phyloP scores from a whole-genome alignment of 176 grass and related monocot species.

The Ensete ventricosum region DNA sequence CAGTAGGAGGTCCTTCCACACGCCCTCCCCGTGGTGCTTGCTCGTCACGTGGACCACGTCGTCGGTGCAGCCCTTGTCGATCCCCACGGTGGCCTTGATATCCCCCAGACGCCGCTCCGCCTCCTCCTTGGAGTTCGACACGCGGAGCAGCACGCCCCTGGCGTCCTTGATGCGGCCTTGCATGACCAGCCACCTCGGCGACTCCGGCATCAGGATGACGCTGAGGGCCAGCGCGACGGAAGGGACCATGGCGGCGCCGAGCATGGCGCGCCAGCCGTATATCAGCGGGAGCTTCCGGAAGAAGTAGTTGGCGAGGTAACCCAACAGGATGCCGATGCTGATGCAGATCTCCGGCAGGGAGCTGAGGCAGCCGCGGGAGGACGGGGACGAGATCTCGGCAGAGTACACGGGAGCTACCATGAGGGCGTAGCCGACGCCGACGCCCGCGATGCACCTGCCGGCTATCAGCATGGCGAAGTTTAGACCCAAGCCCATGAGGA shows the following conservation, averaged over 20 bases:
- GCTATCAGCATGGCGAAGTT: slow-evolving; percentile 13
- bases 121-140: slow-evolving; percentile 11
- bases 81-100: slow-evolving; percentile 24
- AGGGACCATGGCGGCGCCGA: slow-evolving; percentile 1
- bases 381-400: slow-evolving; percentile 10
- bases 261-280: slow-evolving; percentile 15
- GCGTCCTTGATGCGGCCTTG: slow-evolving; percentile 12
- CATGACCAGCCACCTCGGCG: slow-evolving; percentile 17
- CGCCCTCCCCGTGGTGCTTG: slow-evolving; percentile 20
- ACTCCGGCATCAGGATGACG: slow-evolving; percentile 13
- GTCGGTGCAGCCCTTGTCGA: neutral
- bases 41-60: neutral
- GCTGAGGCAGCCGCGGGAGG: slow-evolving; percentile 12
- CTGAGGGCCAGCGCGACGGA: neutral
- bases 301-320: slow-evolving; percentile 12
- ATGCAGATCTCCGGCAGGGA: slow-evolving; percentile 22
- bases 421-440: slow-evolving; percentile 15
- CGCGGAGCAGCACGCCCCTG: neutral
- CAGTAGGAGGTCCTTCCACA: slow-evolving; percentile 34
- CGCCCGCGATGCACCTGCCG: slow-evolving; percentile 10
- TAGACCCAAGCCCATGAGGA: slow-evolving; percentile 10
- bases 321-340: slow-evolving; percentile 9
- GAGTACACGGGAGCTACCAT: slow-evolving; percentile 24
- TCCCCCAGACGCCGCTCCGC: slow-evolving; percentile 28
- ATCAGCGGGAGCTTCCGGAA: neutral